These are phyloP conservation scores for Entomortierella beljakovae DNA, from an alignment of 192 early-diverging fungal species.

Conservation along the genomic window DNA sequence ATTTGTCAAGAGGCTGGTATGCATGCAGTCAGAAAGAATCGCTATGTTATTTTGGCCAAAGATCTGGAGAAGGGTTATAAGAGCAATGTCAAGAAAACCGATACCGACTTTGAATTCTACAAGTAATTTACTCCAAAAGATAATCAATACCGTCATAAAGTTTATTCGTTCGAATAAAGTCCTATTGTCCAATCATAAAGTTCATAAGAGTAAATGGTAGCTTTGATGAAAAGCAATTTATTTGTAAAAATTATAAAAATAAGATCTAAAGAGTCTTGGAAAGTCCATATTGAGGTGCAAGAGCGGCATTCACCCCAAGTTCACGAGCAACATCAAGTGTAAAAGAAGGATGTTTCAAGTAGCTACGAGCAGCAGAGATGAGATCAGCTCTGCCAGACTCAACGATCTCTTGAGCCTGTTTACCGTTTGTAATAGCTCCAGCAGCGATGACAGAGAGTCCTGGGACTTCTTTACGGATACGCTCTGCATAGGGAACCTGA, in stretches of 20 bases:
- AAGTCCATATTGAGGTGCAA: conserved; percentile 69
- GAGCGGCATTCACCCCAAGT: conserved; percentile 70
- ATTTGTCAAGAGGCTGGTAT: conserved; percentile 99
- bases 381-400: conserved; percentile 75
- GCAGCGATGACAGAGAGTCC: conserved; percentile 74
- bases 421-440: conserved; percentile 74
- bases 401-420: conserved; percentile 80
- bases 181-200: not conserved
- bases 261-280: not conserved
- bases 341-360: conserved; percentile 79
- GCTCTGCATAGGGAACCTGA: conserved; percentile 81
- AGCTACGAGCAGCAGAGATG: conserved; percentile 77
- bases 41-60: conserved; percentile 94
- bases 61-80: conserved; percentile 98
- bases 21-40: conserved; percentile 98
- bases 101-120: conserved; percentile 97
- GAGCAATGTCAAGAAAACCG: conserved; percentile 95
- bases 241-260: not conserved
- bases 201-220: not conserved
- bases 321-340: conserved; percentile 72
- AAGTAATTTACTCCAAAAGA: conserved; percentile 66
- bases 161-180: not conserved
- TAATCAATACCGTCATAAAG: not conserved
- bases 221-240: not conserved
- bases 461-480: conserved; percentile 68